Evolutionary conservation across 1,284 basidiomycete species (phyloP), one percentile per base, ranked within the genome.

Genomic region (Porogramme epimiltina): DNA sequence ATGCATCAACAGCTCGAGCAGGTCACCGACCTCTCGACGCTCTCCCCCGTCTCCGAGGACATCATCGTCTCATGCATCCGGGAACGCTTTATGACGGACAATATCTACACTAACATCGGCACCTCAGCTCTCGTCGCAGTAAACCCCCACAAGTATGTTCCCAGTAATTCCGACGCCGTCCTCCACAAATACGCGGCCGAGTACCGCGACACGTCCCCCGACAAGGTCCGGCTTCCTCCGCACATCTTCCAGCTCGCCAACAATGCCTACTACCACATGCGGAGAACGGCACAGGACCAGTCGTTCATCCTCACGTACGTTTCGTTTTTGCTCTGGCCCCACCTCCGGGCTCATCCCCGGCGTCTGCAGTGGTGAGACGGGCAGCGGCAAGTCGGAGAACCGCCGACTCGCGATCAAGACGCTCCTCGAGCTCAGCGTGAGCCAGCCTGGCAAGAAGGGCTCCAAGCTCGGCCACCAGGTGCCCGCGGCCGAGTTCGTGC

Each of bases 251-350:
- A 93, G 58, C 78, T 92, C 34, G 91, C 92, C 6, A 89, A 94
- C 66, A 89, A 91, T 73, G 89, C 93, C 11, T 98, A 97, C 74
- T 98, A 95, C 70, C 94, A 98, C 73, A 98, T 98, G 94, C 80
- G 86, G 45, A 79, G 96, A 60, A 98, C 95, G 0, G 83, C 85
- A 1, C 93, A 97, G 74, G 96, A 99, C 71, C 95, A 98, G 73
- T 85, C 87, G 53, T 81, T 99, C 36, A 68, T 96, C 33, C 77
- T 96, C 60, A 90, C 77, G 93, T 95, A 68, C 61, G 85, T 52
- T 45, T 28, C n/a, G 23, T 19, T 4, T 33, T 4, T 26, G 5
- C 28, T 31, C 28, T 13, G 8, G 6, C 13, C 28, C 28, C 28
- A 8, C 28, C 6, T 31, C 28, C 13, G 28, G 6, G 13, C 6